Evolutionary conservation across 73 alveolate species (phyloP).

Genomic region (Symbiodinium natans): DNA sequence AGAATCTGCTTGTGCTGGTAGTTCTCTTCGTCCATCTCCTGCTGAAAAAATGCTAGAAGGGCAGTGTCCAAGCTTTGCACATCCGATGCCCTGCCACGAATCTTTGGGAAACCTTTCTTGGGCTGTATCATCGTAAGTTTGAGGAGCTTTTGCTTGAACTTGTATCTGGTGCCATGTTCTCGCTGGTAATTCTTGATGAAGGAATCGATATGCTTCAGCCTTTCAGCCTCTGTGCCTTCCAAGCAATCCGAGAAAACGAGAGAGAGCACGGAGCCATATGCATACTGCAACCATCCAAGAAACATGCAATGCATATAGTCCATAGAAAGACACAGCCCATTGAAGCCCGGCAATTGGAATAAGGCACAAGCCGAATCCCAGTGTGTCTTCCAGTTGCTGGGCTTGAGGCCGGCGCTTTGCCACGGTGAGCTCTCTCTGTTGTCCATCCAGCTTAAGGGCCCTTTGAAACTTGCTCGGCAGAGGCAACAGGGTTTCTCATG

Average conservation of each 20-base stretch:
- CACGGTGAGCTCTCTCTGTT: background rate
- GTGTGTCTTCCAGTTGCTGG: background rate
- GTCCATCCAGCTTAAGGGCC: background rate
- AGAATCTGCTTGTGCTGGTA: too few species aligned
- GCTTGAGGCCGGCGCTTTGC: background rate
- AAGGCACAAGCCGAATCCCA: background rate
- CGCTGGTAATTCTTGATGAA: background rate
- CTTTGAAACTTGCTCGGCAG: background rate
- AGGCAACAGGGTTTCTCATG: background rate
- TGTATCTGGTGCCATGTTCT: background rate
- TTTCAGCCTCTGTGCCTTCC: background rate
- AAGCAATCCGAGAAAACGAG: background rate
- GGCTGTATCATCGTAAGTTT: background rate
- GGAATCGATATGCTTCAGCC: background rate
- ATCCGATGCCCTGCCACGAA: too few species aligned
- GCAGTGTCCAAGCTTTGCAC: too few species aligned
- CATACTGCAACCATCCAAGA: conserved; percentile 5
- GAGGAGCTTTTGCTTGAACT: background rate
- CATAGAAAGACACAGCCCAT: background rate
- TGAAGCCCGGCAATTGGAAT: background rate
- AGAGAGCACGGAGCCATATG: background rate
- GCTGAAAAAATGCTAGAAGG: too few species aligned
- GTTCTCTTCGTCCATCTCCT: too few species aligned
- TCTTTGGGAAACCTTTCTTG: too few species aligned
- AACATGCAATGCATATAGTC: background rate